Percentiles rank a stretch among this genome's conserved stretches.
These are phyloP conservation scores for Cyberlindnera nakhonratchasimensis DNA, from an alignment of 805 yeast genomes.

Conservation along the genomic window DNA sequence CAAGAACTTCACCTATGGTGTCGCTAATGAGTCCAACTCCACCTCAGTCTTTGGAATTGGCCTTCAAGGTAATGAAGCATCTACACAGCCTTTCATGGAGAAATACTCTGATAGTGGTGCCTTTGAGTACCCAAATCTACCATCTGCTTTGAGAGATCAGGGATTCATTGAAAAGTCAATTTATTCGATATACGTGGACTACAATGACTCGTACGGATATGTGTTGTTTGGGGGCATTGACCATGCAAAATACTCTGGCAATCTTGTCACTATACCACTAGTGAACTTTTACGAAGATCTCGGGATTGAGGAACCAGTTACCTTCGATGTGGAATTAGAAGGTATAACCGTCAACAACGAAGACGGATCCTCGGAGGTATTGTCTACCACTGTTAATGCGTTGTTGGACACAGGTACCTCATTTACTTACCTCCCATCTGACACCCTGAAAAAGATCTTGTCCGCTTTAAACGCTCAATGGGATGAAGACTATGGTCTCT, in stretches of 20 bases:
- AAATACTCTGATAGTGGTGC: constrained; percentile 3
- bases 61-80: not conserved
- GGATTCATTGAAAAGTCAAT: constrained; percentile 49
- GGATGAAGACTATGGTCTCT: constrained; percentile 16
- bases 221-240: constrained; percentile 59
- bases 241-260: constrained; percentile 38
- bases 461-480: constrained; percentile 31
- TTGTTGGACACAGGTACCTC: constrained; percentile 61
- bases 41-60: constrained; percentile 68
- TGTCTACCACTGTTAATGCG: constrained; percentile 10
- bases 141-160: constrained; percentile 48
- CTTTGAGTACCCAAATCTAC: constrained; percentile 53
- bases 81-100: not conserved
- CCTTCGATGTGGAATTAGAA: not conserved
- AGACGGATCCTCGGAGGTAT: not conserved
- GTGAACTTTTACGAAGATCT: constrained; percentile 25
- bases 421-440: constrained; percentile 41
- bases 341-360: not conserved
- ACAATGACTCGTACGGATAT: constrained; percentile 38
- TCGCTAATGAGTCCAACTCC: constrained; percentile 58
- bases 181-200: constrained; percentile 52
- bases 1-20: constrained; percentile 55
- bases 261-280: constrained; percentile 41
- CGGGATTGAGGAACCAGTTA: too few species aligned
- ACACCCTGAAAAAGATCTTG: constrained; percentile 20